A percentile compares a stretch with the other conserved stretches of the same genome.
phyloP scores from a whole-genome alignment of 1,139 yeast species.

The Saccharomyces pastorianus region DNA sequence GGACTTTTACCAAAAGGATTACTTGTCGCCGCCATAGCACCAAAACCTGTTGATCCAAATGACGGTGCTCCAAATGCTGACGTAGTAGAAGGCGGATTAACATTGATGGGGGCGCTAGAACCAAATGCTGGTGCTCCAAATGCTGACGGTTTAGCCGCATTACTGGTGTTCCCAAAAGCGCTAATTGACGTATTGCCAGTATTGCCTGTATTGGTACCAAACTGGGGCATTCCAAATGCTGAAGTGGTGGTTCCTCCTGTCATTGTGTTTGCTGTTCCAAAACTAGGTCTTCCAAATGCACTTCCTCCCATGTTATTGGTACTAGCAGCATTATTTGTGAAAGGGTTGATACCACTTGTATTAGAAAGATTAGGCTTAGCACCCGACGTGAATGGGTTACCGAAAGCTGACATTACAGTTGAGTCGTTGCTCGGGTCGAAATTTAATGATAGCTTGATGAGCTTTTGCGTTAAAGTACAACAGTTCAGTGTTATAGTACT shows the following conservation, averaged over 20 bases:
- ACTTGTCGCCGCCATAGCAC: not conserved
- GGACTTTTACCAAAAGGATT: not conserved
- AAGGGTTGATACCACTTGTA: conserved; percentile 3
- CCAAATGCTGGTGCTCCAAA: conserved; percentile 22
- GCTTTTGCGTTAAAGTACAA: conserved; percentile 32
- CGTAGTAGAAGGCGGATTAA: conserved; percentile 3
- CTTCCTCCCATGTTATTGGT: conserved; percentile 1
- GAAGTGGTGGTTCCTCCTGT: not conserved
- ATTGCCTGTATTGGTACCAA: conserved; percentile 14
- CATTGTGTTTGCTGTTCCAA: not conserved
- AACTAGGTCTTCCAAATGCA: conserved; percentile 19
- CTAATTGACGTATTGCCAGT: conserved; percentile 1
- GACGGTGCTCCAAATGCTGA: conserved; percentile 15
- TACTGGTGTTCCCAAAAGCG: conserved; percentile 16
- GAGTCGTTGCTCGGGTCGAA: conserved; percentile 8
- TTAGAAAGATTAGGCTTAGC: not conserved
- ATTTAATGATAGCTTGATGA: conserved; percentile 34
- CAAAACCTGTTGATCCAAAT: conserved; percentile 7
- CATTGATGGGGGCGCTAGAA: conserved; percentile 11
- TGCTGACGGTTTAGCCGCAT: conserved; percentile 9
- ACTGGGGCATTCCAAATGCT: conserved; percentile 22
- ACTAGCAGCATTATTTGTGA: conserved; percentile 4
- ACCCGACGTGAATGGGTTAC: conserved; percentile 6
- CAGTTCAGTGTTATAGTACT: not conserved
- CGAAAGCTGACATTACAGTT: conserved; percentile 6